phyloP scores from a whole-genome alignment of 2,329 filamentous ascomycete genomes.

The Botrytis elliptica region DNA sequence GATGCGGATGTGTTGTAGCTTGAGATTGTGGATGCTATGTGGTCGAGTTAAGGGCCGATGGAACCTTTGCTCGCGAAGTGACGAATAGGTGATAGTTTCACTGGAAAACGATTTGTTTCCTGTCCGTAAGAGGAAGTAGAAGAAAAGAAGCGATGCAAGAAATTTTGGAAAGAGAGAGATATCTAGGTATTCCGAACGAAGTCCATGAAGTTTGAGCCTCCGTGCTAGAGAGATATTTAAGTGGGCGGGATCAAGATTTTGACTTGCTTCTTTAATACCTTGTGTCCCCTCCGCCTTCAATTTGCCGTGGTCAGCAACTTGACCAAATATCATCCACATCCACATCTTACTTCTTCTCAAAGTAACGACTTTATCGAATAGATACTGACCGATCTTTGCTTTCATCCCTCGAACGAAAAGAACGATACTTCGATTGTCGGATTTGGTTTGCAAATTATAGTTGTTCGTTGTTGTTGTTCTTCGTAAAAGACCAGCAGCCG shows the following conservation, averaged over 20 bases:
- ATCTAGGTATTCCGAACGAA: too few relatives aligned
- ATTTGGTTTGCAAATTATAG: not conserved
- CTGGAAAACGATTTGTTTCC: not conserved
- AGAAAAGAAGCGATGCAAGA: not conserved
- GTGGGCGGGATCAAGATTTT: not conserved
- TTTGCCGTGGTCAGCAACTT: not conserved
- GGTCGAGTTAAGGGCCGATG: not conserved
- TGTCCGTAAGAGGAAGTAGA: not conserved
- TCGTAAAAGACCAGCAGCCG: not conserved
- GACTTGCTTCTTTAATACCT: not conserved
- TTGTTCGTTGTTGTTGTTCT: not conserved
- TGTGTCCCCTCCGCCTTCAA: not conserved
- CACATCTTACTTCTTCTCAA: not conserved
- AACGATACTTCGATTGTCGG: not conserved
- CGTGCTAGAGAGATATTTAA: not conserved
- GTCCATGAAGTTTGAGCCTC: not conserved
- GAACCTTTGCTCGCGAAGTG: conserved; percentile 1
- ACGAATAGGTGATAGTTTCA: not conserved
- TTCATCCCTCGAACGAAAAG: not conserved
- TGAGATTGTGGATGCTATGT: not conserved
- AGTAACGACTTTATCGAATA: not conserved
- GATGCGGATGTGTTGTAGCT: not conserved
- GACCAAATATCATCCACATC: not conserved
- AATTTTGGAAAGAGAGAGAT: not conserved
- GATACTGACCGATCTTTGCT: not conserved